These are phyloP conservation scores for Malbranchea zuffiana DNA, from an alignment of 2,329 filamentous ascomycete genomes.

Conservation along the genomic window DNA sequence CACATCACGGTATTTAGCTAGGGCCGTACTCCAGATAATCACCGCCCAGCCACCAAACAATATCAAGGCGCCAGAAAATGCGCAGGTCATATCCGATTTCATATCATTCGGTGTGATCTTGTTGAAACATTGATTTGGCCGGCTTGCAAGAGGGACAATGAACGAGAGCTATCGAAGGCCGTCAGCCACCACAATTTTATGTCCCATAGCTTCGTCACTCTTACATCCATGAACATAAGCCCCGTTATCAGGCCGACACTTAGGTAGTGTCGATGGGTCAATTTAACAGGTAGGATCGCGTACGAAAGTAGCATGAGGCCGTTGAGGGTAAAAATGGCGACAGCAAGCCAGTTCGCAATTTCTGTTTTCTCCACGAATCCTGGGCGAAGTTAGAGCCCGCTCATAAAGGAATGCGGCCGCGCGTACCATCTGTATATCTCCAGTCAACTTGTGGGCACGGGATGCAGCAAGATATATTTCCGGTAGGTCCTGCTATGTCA, in stretches of 20 bases:
- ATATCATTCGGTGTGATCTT: slow-evolving; percentile 89
- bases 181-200: slow-evolving; percentile 16
- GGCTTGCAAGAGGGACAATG: slow-evolving; percentile 69
- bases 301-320: slow-evolving; percentile 71
- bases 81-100: slow-evolving; percentile 69
- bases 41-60: slow-evolving; percentile 76
- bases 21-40: slow-evolving; percentile 61
- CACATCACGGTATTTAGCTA: not conserved
- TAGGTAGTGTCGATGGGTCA: slow-evolving; percentile 84
- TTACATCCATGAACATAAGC: slow-evolving; percentile 66
- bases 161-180: slow-evolving; percentile 59
- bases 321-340: slow-evolving; percentile 60
- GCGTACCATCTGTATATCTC: slow-evolving; percentile 49
- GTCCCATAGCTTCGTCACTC: not conserved
- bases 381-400: slow-evolving; percentile 16
- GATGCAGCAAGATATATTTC: slow-evolving; percentile 61
- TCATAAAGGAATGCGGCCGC: too few species aligned
- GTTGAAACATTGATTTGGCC: slow-evolving; percentile 75
- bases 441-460: slow-evolving; percentile 82
- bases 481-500: slow-evolving; percentile 24
- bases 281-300: slow-evolving; percentile 68
- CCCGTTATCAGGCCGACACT: slow-evolving; percentile 74
- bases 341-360: slow-evolving; percentile 72
- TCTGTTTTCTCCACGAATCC: slow-evolving; percentile 48
- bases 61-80: slow-evolving; percentile 75